Percentiles rank a stretch among this genome's conserved stretches.
Evolutionary conservation across 331 rosid species (phyloP).

Genomic region (Malus hybrid): DNA sequence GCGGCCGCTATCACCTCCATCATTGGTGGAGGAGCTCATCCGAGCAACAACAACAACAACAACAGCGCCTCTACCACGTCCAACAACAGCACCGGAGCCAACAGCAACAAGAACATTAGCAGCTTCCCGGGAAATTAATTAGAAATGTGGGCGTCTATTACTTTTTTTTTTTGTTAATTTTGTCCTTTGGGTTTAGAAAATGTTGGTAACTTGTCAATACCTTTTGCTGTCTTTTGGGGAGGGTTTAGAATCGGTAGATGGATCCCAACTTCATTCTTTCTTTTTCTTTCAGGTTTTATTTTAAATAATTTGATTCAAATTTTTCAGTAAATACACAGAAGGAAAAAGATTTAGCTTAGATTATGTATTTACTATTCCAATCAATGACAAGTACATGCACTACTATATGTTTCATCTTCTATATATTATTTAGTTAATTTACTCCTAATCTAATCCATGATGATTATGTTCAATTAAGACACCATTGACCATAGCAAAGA

Average conservation of each 20-base stretch:
- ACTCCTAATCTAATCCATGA: background rate
- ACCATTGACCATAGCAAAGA: background rate
- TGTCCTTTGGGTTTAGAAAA: constrained; percentile 20
- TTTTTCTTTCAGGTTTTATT: constrained; percentile 16
- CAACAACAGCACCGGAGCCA: constrained; percentile 25
- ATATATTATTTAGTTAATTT: too few relatives aligned
- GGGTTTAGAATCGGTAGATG: background rate
- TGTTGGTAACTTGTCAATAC: constrained; percentile 49
- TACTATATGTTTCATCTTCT: background rate
- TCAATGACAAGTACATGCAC: background rate
- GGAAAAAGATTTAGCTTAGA: background rate
- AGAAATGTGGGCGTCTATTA: background rate
- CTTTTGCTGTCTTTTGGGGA: constrained; percentile 21
- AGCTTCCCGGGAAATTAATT: constrained; percentile 53
- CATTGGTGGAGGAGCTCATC: constrained; percentile 54
- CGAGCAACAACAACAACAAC: constrained; percentile 9
- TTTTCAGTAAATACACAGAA: constrained; percentile 38
- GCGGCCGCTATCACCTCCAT: constrained; percentile 95
- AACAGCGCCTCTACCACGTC: constrained; percentile 5
- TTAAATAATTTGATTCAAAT: constrained; percentile 33
- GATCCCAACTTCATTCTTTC: constrained; percentile 33
- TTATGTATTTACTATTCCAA: background rate
- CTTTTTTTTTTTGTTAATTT: background rate
- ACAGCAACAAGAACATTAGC: constrained; percentile 27
- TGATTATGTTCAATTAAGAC: background rate